A percentile compares a stretch with the other conserved stretches of the same genome.
Conservation (phyloP, 2,329 filamentous ascomycete genomes). For the Aureobasidium sp. region DNA sequence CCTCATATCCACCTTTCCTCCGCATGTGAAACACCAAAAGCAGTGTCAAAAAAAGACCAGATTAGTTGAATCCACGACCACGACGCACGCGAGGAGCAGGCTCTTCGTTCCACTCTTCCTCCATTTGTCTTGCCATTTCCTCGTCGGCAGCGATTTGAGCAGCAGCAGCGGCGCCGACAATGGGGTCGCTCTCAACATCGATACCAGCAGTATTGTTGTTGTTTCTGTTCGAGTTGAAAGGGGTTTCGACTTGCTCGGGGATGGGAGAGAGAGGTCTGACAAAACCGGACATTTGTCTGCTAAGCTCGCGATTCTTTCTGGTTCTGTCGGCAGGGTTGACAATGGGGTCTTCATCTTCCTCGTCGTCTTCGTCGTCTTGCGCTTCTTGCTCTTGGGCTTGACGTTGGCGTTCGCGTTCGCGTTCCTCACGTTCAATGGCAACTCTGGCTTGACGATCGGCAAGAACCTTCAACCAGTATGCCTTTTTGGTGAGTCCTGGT, state of each 20-base stretch:
- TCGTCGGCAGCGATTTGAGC: background rate
- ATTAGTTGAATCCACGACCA: background rate
- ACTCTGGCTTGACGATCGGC: background rate
- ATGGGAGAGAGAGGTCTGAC: background rate
- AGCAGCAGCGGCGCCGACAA: background rate
- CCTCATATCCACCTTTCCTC: background rate
- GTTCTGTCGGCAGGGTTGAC: background rate
- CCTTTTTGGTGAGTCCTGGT: background rate
- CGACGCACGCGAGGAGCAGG: background rate
- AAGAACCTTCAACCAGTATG: background rate
- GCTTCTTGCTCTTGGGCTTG: background rate
- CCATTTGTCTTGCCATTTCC: background rate
- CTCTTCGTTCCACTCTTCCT: background rate
- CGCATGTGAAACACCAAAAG: background rate
- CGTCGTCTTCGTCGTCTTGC: background rate
- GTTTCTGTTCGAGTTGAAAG: background rate
- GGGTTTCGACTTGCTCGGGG: background rate
- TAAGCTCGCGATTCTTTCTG: background rate
- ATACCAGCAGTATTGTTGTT: background rate
- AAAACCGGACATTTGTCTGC: background rate
- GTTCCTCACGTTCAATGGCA: background rate
- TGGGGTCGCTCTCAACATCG: too few species aligned
- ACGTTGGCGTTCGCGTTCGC: background rate
- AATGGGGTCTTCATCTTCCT: background rate
- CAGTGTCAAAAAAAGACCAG: too few species aligned